Evolutionary conservation across 108 stramenopile species (phyloP), one percentile per base, ranked within the genome.

Genomic region (Cyclotella baltica): DNA sequence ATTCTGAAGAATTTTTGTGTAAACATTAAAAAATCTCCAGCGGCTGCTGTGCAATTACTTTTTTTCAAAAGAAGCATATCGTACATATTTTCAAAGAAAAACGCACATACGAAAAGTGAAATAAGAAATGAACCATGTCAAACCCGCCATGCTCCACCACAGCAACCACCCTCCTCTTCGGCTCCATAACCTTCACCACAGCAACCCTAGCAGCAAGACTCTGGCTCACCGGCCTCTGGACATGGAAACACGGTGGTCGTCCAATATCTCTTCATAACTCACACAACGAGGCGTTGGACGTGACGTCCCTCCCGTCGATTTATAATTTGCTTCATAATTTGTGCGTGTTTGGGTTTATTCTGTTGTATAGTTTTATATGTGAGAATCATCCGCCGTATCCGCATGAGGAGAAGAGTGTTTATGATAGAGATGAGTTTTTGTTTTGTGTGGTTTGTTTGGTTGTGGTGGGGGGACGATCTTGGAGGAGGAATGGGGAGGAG

Each of bases 341-440:
- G 16, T 80, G 91, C 9, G 69, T 89, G 15, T 87, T 96, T 71
- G 95, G 92, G 18, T 50, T 90, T 35, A 90, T 96, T 55, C 68
- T 96, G 5, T 85, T 91, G 55, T 92, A 91, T 57, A 90, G 89
- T 52, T 96, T 93, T 76, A 74, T 93, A 25, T 91, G 92, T 66
- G 95, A 96, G 76, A 70, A 92, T 70, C 92, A 96, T 75, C 95
- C 95, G 27, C 92, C 91, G 10, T 88, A 76, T 80, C 86, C 84
- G 5, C 95, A 96, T 68, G 86, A 84, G 30, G 87, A 87, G 63
- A 93, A 93, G 83, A 75, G 63, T 19, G 23, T 43, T 5, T 96
- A 96, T 75, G 92, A 96, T 67, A 84, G 90, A 50, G 95, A 96
- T 73, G 75, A 85, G 31, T 93, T 93, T 70, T 86, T 96, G 75